Evolutionary conservation across 495 filamentous ascomycete genomes (phyloP).

Genomic region (Immersiella caudata): DNA sequence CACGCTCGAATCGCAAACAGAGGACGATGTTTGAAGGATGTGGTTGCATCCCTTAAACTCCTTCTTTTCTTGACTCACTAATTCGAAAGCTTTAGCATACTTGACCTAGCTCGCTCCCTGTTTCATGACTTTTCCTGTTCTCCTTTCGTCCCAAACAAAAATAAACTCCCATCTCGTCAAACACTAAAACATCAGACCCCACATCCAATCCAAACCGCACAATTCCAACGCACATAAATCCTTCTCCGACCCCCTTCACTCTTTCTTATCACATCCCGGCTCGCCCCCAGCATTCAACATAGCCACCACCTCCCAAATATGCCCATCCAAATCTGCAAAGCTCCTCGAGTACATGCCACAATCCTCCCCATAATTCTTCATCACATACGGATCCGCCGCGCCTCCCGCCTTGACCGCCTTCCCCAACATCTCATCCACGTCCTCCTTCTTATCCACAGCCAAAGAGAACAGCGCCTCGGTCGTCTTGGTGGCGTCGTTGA

Average conservation of each 20-base stretch:
- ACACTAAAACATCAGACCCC: no score
- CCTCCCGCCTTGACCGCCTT: slow-evolving; percentile 28
- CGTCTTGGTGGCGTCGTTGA: slow-evolving; percentile 23
- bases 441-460: slow-evolving; percentile 4
- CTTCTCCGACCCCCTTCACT: background rate
- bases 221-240: no score
- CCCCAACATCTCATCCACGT: slow-evolving; percentile 23
- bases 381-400: slow-evolving; percentile 24
- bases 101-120: no score
- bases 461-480: slow-evolving; percentile 27
- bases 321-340: slow-evolving; percentile 31
- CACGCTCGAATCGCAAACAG: no score
- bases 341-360: slow-evolving; percentile 31
- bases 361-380: slow-evolving; percentile 22
- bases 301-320: slow-evolving; percentile 28
- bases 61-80: no score
- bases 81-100: no score
- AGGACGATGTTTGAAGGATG: no score
- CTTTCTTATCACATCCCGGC: background rate
- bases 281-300: slow-evolving; percentile 13
- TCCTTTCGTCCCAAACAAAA: no score
- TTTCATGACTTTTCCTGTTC: no score
- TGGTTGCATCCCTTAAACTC: no score
- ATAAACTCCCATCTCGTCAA: no score
- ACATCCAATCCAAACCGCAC: no score